Percentiles rank a stretch among this genome's conserved stretches.
phyloP scores from a whole-genome alignment of 352 stramenopile genomes.

The Halophytophthora polymorphica region DNA sequence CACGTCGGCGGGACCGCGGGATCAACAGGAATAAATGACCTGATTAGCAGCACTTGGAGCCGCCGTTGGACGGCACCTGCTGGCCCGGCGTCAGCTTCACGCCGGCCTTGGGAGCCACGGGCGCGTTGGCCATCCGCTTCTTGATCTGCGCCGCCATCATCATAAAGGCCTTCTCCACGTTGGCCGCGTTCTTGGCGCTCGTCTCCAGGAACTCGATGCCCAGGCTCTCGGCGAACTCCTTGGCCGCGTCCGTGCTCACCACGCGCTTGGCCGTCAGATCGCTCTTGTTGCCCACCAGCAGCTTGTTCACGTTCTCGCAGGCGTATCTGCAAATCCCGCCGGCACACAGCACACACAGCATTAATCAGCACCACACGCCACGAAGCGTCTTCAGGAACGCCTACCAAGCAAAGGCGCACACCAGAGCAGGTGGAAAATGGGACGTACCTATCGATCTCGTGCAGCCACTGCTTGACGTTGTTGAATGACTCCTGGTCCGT shows the following conservation, averaged over 20 bases:
- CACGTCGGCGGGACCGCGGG: constrained; percentile 17
- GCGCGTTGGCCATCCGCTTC: constrained; percentile 88
- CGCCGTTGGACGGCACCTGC: constrained; percentile 63
- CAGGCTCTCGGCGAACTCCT: constrained; percentile 87
- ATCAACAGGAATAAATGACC: constrained; percentile 44
- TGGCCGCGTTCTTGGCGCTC: constrained; percentile 86
- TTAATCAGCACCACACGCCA: constrained; percentile 6
- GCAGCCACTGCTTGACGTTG: constrained; percentile 98
- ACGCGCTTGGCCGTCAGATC: constrained; percentile 94
- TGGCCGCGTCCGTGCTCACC: constrained; percentile 92
- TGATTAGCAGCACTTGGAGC: constrained; percentile 84
- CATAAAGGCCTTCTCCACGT: constrained; percentile 91
- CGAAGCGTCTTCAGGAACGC: not conserved
- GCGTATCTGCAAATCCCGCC: constrained; percentile 81
- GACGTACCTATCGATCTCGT: constrained; percentile 84
- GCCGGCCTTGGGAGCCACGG: constrained; percentile 63
- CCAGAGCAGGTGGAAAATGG: not conserved
- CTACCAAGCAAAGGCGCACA: not conserved
- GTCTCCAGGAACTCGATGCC: constrained; percentile 89
- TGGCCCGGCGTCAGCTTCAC: constrained; percentile 62
- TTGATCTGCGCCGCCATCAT: constrained; percentile 93
- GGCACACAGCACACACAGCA: constrained; percentile 3
- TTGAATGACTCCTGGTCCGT: constrained; percentile 97
- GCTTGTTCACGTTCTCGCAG: constrained; percentile 95
- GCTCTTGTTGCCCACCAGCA: constrained; percentile 98